Evolutionary conservation across 2,329 filamentous ascomycete species (phyloP).

Genomic region (Xylaria sp.): DNA sequence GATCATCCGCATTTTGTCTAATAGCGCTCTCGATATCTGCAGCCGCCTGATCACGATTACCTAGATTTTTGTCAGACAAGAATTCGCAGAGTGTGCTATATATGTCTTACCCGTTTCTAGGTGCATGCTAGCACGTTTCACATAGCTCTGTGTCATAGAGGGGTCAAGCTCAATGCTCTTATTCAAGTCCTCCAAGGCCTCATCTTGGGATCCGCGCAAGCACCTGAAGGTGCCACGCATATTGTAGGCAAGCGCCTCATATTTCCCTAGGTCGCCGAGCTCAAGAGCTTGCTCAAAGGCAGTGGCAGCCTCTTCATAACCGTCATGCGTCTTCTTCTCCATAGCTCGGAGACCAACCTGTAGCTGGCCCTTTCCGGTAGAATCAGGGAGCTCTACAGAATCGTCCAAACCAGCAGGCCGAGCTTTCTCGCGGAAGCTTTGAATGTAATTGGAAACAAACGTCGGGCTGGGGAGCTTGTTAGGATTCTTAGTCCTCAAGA

Average conservation of each 20-base stretch:
- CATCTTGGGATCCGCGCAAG: slow-evolving; percentile 85
- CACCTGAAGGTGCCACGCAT: slow-evolving; percentile 97
- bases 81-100: not conserved
- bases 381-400: slow-evolving; percentile 77
- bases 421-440: slow-evolving; percentile 90
- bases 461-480: slow-evolving; percentile 94
- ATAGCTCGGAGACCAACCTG: slow-evolving; percentile 84
- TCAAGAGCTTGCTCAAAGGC: slow-evolving; percentile 91
- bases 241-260: slow-evolving; percentile 94
- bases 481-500: slow-evolving; percentile 81
- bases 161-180: slow-evolving; percentile 93
- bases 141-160: slow-evolving; percentile 91
- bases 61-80: slow-evolving; percentile 53
- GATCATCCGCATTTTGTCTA: slow-evolving; percentile 85
- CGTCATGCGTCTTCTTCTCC: slow-evolving; percentile 86
- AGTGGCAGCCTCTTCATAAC: slow-evolving; percentile 86
- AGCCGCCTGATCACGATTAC: slow-evolving; percentile 85
- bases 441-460: slow-evolving; percentile 98
- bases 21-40: slow-evolving; percentile 89
- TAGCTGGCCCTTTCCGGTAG: slow-evolving; percentile 85
- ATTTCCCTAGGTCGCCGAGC: slow-evolving; percentile 79
- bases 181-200: slow-evolving; percentile 85
- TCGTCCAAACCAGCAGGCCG: slow-evolving; percentile 86
- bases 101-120: slow-evolving; percentile 80
- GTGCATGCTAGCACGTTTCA: slow-evolving; percentile 98